phyloP scores from a whole-genome alignment of 768 basidiomycete species.

The Termitomyces heimii region DNA sequence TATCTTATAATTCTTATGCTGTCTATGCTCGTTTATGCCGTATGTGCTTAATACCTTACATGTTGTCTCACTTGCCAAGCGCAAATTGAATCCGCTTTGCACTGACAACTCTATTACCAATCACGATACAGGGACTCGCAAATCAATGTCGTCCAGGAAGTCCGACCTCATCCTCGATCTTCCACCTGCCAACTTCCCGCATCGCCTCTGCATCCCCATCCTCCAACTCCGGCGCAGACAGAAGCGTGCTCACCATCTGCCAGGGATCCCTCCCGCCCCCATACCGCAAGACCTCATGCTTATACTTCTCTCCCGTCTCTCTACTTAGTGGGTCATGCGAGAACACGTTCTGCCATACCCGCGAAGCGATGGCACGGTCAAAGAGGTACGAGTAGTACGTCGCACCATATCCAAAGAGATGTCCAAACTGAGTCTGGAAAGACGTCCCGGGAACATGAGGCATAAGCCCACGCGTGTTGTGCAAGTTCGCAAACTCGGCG shows the following conservation, averaged over 20 bases:
- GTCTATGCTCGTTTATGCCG: not conserved
- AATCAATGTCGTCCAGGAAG: constrained; percentile 53
- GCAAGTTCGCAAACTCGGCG: constrained; percentile 49
- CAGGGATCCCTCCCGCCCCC: constrained; percentile 95
- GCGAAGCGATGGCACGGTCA: constrained; percentile 90
- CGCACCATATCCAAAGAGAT: constrained; percentile 93
- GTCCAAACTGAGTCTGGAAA: constrained; percentile 95
- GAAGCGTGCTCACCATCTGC: constrained; percentile 77
- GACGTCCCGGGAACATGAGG: constrained; percentile 82
- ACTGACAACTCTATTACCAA: too few relatives aligned
- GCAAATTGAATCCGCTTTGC: too few relatives aligned
- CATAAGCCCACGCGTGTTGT: constrained; percentile 68
- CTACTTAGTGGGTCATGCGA: constrained; percentile 59
- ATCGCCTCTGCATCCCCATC: constrained; percentile 78
- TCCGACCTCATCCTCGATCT: constrained; percentile 67
- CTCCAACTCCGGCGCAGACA: constrained; percentile 59
- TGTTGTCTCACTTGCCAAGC: too few relatives aligned
- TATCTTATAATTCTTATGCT: constrained; percentile 5
- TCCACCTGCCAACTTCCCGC: constrained; percentile 88
- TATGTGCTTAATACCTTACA: too few relatives aligned
- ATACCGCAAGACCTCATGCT: constrained; percentile 63
- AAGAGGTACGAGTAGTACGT: constrained; percentile 98
- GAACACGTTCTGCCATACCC: constrained; percentile 84
- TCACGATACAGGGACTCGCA: too few relatives aligned
- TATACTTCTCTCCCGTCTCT: constrained; percentile 76